Conservation (phyloP, 768 basidiomycete genomes). For the Gymnopilus junonius region DNA sequence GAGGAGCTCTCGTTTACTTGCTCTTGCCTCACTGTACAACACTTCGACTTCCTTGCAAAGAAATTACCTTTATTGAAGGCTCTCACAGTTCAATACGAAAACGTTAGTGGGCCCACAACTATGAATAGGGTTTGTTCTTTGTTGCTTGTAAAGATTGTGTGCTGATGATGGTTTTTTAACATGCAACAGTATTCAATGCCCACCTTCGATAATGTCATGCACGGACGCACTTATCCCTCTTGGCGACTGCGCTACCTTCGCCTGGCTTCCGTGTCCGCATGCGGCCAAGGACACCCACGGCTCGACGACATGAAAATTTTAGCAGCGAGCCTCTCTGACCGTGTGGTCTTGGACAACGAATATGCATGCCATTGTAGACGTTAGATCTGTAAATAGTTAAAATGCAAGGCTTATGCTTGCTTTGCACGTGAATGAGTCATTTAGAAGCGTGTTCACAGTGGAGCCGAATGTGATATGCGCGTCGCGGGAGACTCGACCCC, state of each 20-base stretch:
- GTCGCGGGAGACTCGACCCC: too few species aligned
- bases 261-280: slow-evolving; percentile 1
- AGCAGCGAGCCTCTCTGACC: slow-evolving; percentile 8
- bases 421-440: neutral
- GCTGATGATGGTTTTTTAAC: neutral
- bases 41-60: slow-evolving; percentile 11
- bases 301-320: slow-evolving; percentile 10
- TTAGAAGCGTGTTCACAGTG: neutral
- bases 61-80: neutral
- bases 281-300: slow-evolving; percentile 14
- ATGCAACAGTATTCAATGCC: neutral
- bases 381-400: neutral
- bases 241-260: slow-evolving; percentile 17
- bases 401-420: neutral
- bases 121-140: neutral
- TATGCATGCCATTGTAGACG: slow-evolving; percentile 3
- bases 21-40: neutral
- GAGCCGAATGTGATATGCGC: neutral
- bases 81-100: slow-evolving; percentile 7
- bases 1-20: slow-evolving; percentile 11
- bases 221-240: slow-evolving; percentile 12
- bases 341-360: slow-evolving; percentile 12
- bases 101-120: neutral
- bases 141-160: neutral
- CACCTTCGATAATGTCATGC: slow-evolving; percentile 10